phyloP scores from a whole-genome alignment of 441 rosid genomes.

The Eutrema salsugineum region DNA sequence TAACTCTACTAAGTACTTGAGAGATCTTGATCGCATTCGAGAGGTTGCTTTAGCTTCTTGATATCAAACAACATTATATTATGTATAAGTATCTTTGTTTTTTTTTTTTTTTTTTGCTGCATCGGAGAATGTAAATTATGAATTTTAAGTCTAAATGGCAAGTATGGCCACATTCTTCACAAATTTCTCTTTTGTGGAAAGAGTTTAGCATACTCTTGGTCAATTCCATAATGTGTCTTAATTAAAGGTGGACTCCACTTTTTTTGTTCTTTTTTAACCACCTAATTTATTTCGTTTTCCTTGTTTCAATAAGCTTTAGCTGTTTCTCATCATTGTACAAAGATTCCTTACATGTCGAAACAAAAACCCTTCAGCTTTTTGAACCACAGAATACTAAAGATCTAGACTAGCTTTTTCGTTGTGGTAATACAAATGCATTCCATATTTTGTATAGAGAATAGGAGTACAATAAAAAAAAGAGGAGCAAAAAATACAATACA shows the following conservation, averaged over 20 bases:
- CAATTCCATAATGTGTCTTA: slow-evolving; percentile 6
- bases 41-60: slow-evolving; percentile 65
- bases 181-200: neutral
- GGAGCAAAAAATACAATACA: neutral
- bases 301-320: slow-evolving; percentile 32
- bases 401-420: neutral
- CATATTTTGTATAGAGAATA: neutral
- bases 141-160: neutral
- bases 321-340: slow-evolving; percentile 38
- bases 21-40: slow-evolving; percentile 49
- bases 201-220: neutral
- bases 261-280: slow-evolving; percentile 2
- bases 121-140: neutral
- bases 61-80: slow-evolving; percentile 27
- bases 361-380: slow-evolving; percentile 9
- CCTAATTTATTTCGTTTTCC: neutral
- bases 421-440: neutral
- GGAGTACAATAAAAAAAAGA: neutral
- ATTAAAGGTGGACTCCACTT: slow-evolving; percentile 21
- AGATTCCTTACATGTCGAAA: slow-evolving; percentile 29
- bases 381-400: neutral
- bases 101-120: too few species aligned
- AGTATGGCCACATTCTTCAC: slow-evolving; percentile 2
- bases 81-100: slow-evolving; percentile 21
- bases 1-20: slow-evolving; percentile 66